A percentile compares a stretch with the other conserved stretches of the same genome.
These are phyloP conservation scores for Kuraishia floccosa DNA, from an alignment of 805 yeast species.

Conservation along the genomic window DNA sequence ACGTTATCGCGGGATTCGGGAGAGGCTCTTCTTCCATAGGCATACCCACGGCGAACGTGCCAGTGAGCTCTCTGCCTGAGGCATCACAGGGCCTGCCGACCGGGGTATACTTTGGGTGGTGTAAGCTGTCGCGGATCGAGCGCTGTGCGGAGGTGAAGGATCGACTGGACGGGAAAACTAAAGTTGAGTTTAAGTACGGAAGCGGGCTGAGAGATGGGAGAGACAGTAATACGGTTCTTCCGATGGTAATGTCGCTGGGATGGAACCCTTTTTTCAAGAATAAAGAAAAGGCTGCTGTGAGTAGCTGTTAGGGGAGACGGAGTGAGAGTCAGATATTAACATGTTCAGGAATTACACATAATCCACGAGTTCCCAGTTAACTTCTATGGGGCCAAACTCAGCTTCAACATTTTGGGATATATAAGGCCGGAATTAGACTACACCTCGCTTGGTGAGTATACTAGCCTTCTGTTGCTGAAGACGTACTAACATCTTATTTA, in stretches of 20 bases:
- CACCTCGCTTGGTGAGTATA: conserved; percentile 40
- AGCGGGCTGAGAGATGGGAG: conserved; percentile 21
- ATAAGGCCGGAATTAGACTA: conserved; percentile 86
- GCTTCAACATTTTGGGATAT: conserved; percentile 71
- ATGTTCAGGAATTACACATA: conserved; percentile 54
- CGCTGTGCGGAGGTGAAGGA: conserved; percentile 7
- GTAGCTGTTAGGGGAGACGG: background rate
- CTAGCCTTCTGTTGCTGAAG: background rate
- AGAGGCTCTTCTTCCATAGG: conserved; percentile 92
- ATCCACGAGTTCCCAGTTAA: conserved; percentile 54
- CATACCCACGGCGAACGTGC: conserved; percentile 90
- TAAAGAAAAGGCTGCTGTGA: conserved; percentile 57
- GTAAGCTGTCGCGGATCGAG: conserved; percentile 10
- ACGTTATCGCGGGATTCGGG: conserved; percentile 78
- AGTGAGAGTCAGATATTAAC: conserved; percentile 1
- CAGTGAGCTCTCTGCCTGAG: conserved; percentile 36
- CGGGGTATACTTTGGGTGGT: conserved; percentile 87
- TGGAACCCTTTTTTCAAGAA: conserved; percentile 91
- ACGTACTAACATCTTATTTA: conserved; percentile 5
- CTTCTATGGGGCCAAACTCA: conserved; percentile 77
- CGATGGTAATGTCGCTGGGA: conserved; percentile 94
- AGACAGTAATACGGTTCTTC: conserved; percentile 39
- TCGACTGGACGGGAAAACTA: conserved; percentile 20
- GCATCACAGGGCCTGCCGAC: conserved; percentile 34
- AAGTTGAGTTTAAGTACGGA: conserved; percentile 56